phyloP scores from a whole-genome alignment of 2,329 filamentous ascomycete species.

The Fusarium circinatum region DNA sequence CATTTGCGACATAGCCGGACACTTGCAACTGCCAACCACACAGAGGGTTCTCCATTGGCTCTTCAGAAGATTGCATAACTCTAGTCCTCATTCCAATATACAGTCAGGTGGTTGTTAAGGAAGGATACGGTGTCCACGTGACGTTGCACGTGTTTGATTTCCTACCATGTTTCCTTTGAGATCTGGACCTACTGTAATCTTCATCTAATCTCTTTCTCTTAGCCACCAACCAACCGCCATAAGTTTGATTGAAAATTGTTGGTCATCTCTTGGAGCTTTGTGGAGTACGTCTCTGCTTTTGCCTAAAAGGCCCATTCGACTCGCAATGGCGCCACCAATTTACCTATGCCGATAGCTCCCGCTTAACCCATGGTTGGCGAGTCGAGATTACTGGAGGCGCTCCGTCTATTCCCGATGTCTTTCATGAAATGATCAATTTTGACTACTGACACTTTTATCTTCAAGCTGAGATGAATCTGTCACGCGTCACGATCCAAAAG shows the following conservation, averaged over 20 bases:
- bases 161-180: too few species aligned
- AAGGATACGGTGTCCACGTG: not conserved
- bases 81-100: not conserved
- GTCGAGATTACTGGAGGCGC: not conserved
- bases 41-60: not conserved
- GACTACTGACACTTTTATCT: not conserved
- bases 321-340: slow-evolving; percentile 19
- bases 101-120: not conserved
- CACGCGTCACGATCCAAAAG: slow-evolving; percentile 5
- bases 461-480: not conserved
- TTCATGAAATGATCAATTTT: not conserved
- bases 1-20: not conserved
- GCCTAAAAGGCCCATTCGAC: slow-evolving; percentile 10
- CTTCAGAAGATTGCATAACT: not conserved
- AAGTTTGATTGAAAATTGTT: not conserved
- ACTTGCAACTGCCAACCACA: not conserved
- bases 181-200: not conserved
- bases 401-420: slow-evolving; percentile 37
- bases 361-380: slow-evolving; percentile 3
- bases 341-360: slow-evolving; percentile 16
- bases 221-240: not conserved
- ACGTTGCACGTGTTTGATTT: slow-evolving; percentile 4
- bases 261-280: not conserved
- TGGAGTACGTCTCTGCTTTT: slow-evolving; percentile 2
- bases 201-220: not conserved